A percentile compares a stretch with the other conserved stretches of the same genome.
Evolutionary conservation across 2,329 filamentous ascomycete species (phyloP).

Genomic region (Pestalotiopsis sp.): DNA sequence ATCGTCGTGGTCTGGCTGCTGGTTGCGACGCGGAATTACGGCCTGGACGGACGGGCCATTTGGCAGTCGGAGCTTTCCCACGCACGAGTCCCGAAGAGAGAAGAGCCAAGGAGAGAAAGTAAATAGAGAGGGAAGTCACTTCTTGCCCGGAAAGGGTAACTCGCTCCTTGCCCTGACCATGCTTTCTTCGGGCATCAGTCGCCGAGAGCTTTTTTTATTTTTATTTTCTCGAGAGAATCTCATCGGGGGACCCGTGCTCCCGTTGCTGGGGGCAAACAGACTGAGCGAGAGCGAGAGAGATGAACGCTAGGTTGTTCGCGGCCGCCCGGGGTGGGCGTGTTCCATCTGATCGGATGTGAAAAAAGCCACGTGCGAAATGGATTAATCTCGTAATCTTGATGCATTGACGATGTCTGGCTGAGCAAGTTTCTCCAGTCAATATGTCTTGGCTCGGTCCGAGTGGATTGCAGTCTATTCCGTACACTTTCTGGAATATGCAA

Average conservation of each 20-base stretch:
- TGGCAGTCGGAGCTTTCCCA: slow-evolving; percentile 4
- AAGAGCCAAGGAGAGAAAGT: not conserved
- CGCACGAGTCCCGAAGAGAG: not conserved
- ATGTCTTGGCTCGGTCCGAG: too few relatives aligned
- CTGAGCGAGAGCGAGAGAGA: too few relatives aligned
- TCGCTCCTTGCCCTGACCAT: not conserved
- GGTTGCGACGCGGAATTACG: not conserved
- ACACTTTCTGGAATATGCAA: not conserved
- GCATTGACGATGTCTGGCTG: too few relatives aligned
- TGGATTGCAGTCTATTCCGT: too few relatives aligned
- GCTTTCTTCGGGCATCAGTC: not conserved
- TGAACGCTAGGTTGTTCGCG: too few relatives aligned
- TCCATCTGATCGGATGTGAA: too few relatives aligned
- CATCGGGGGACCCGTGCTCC: not conserved
- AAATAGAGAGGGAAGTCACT: too few relatives aligned
- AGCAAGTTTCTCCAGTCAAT: too few relatives aligned
- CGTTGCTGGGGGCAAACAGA: too few relatives aligned
- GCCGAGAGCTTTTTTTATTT: not conserved
- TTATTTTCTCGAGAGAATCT: not conserved
- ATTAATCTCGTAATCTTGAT: too few relatives aligned
- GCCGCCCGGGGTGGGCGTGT: too few relatives aligned
- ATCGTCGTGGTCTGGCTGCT: not conserved
- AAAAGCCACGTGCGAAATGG: too few relatives aligned
- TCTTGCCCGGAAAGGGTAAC: slow-evolving; percentile 1
- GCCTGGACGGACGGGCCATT: not conserved